phyloP scores from a whole-genome alignment of 2,329 filamentous ascomycete species.

The Cytospora chrysosperma region DNA sequence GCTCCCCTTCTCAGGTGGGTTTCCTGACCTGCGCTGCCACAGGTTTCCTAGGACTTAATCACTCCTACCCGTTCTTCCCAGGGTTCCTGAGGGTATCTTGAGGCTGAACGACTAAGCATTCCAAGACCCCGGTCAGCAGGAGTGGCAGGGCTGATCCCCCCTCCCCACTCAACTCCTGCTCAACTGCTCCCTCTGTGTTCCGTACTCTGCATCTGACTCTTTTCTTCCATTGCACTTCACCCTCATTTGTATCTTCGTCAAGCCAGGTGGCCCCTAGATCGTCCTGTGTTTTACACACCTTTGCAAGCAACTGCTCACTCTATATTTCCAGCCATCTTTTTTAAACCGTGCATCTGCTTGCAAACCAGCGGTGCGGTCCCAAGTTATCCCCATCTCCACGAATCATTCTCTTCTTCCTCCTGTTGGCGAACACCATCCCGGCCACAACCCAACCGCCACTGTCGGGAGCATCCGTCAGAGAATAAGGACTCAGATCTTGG shows the following conservation, averaged over 20 bases:
- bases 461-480: constrained; percentile 13
- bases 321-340: not conserved
- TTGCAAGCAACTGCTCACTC: constrained; percentile 11
- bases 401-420: not conserved
- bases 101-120: constrained; percentile 25
- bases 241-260: constrained; percentile 13
- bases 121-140: constrained; percentile 25
- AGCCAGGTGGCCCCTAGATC: constrained; percentile 20
- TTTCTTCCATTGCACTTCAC: constrained; percentile 20
- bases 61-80: constrained; percentile 1
- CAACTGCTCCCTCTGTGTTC: constrained; percentile 13
- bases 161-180: constrained; percentile 5
- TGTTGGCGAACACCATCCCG: not conserved
- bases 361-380: not conserved
- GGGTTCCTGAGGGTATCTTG: constrained; percentile 11
- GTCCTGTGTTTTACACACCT: constrained; percentile 24
- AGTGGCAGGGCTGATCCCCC: constrained; percentile 21
- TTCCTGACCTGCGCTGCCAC: not conserved
- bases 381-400: not conserved
- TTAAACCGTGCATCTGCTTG: constrained; percentile 1
- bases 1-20: not conserved
- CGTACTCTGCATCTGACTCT: constrained; percentile 24
- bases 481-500: not conserved
- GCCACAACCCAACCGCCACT: not conserved
- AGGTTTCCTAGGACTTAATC: constrained; percentile 5